Evolutionary conservation across 106 monocot genomes (phyloP), one percentile per base, ranked within the genome.

Genomic region (Allium sativum): DNA sequence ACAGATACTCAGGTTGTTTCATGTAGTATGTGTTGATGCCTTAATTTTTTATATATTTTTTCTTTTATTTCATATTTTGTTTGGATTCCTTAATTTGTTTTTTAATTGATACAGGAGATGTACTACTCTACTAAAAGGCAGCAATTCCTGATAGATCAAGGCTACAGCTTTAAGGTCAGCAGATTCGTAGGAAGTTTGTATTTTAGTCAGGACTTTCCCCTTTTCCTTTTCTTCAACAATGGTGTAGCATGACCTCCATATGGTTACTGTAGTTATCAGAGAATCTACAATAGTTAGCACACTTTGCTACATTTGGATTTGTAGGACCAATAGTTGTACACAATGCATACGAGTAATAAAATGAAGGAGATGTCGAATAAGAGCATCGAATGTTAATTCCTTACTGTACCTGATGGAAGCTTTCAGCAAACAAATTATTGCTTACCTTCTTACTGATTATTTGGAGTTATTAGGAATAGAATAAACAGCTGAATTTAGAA

Each of bases 41-140:
- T 18, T 14, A 21, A 9, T 41, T 58, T 18, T 17, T 65, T 31
- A 5, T 31, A 31, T 1, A 31, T 31, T 31, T 31, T 31, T 31
- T 31, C 31, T 58, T 51, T 43, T 16, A 52, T 31, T 45, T 31
- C 53, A 19, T 40, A 42, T 55, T 21, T 45, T 14, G 16, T 17
- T 6, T 48, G 11, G 31, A 6, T 17, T 47, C 19, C 10, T 12
- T 62, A 62, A 5, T 1, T 48, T 62, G 1, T 12, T 47, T 1
- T 17, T 21, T 62, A 46, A 12, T 58, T 13, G 40, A 42, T 40
- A 52, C 79, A 96, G 95, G 96, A 98, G 70, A 98, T 98, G 96
- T 98, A 92, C 73, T 98, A 92, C 66, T 98, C 96, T 50, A 98
- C 91, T 44, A 91, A 98, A 75, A 84, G 96, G 74, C 96, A 98